phyloP scores from a whole-genome alignment of 2,329 filamentous ascomycete species.

The Hymenoscyphus fraxineus region DNA sequence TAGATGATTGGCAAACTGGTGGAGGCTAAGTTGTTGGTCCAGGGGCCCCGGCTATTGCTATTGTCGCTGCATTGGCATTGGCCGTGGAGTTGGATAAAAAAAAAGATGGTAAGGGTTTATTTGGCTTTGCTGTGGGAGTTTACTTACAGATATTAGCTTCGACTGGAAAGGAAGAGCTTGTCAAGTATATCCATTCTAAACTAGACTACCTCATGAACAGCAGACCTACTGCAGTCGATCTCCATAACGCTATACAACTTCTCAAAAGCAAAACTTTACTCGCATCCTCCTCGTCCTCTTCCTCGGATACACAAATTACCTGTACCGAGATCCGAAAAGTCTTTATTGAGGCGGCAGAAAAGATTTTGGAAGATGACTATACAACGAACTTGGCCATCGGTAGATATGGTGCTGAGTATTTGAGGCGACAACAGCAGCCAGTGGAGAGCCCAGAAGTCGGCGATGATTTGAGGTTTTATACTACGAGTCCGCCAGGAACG shows the following conservation, averaged over 20 bases:
- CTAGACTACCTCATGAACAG: constrained; percentile 85
- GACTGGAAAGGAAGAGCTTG: constrained; percentile 48
- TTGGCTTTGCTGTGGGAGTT: not conserved
- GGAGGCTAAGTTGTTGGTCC: constrained; percentile 21
- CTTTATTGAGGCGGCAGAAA: constrained; percentile 77
- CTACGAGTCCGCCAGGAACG: constrained; percentile 37
- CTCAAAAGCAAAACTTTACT: constrained; percentile 62
- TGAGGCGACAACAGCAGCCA: constrained; percentile 42
- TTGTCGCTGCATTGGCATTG: constrained; percentile 87
- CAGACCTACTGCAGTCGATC: constrained; percentile 89
- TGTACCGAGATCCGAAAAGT: constrained; percentile 56
- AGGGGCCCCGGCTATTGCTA: constrained; percentile 92
- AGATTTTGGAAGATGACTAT: constrained; percentile 82
- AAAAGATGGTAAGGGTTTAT: constrained; percentile 38
- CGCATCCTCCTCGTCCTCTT: constrained; percentile 38
- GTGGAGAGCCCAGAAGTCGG: constrained; percentile 22
- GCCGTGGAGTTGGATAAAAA: constrained; percentile 75
- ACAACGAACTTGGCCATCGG: constrained; percentile 86
- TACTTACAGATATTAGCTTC: constrained; percentile 19
- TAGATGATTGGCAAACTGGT: not conserved
- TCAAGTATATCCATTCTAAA: constrained; percentile 69
- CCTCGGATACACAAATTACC: constrained; percentile 16
- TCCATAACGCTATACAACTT: constrained; percentile 82
- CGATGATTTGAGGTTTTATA: constrained; percentile 32
- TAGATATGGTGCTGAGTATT: constrained; percentile 77